Percentiles rank a stretch among this genome's conserved stretches.
These are phyloP conservation scores for Colletotrichum costaricense DNA, from an alignment of 2,329 filamentous ascomycete species.

Conservation along the genomic window DNA sequence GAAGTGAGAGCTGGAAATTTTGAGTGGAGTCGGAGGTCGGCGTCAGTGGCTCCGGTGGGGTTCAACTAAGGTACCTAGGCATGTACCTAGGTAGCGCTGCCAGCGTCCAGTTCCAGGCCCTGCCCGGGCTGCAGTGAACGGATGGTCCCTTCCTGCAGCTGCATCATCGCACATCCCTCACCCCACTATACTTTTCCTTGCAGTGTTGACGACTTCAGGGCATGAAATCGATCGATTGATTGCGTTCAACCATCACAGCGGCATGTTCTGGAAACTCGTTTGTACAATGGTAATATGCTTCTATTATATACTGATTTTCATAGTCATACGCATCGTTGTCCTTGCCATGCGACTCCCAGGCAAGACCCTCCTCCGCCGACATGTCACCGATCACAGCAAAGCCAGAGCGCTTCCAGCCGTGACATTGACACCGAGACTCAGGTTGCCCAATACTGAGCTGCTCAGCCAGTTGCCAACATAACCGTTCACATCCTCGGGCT, in stretches of 20 bases:
- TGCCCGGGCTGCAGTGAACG: too few species aligned
- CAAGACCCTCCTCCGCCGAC: background rate
- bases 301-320: background rate
- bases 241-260: background rate
- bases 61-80: background rate
- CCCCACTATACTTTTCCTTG: background rate
- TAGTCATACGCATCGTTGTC: background rate
- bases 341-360: background rate
- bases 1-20: conserved; percentile 30
- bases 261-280: background rate
- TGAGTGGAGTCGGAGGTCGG: conserved; percentile 31
- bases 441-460: conserved; percentile 13
- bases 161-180: background rate
- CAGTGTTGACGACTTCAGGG: background rate
- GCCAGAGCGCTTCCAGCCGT: conserved; percentile 1
- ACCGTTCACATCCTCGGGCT: conserved; percentile 71
- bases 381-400: background rate
- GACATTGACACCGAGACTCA: conserved; percentile 8
- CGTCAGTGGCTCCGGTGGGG: conserved; percentile 27
- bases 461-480: conserved; percentile 19
- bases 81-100: too few species aligned
- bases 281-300: background rate
- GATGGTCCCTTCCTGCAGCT: too few species aligned
- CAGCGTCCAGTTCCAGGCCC: too few species aligned
- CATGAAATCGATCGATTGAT: background rate